Evolutionary conservation across 805 yeast species (phyloP), one percentile per base, ranked within the genome.

Genomic region (Lachancea nothofagi): DNA sequence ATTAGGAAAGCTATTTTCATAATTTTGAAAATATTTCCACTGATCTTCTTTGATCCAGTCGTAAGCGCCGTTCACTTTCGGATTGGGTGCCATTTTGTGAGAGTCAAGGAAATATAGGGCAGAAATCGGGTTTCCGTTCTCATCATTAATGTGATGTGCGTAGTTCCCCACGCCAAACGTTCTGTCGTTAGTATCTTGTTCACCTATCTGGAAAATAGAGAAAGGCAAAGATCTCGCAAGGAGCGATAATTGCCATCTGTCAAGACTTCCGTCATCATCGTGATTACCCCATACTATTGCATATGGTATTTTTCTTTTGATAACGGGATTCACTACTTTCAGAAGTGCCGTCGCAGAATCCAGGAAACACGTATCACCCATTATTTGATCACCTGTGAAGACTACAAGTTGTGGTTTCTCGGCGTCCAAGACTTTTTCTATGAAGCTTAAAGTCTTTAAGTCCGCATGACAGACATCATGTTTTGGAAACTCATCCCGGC

Each of bases 221-320:
- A 70, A 83, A 0, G 97, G 98, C 36, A 90, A 63, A 1, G 62
- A 50, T 7, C 66, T 47, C 3, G 77, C 68, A 5, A 83, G 53
- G 2, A 67, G 53, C 77, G 88, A 82, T 29, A 87, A 53, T 47
- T 78, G 75, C 40, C 62, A 56, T 28, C 95, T 71, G 12, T 67
- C 45, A 42, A 87, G 50, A 3, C 80, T 72, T 0, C 95, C 90
- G 62, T 89, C 95, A 54, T 83, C 93, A 59, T 93, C 98, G 58
- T 93, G 98, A 59, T 93, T 93, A 0, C 98, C 98, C 67, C 90
- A 71, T 7, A 80, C 78, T 48, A 83, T 70, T 0, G 96, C 90
- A 68, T 75, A 93, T 3, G 97, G 97, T 7, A 89, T 82, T 36
- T 71, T 61, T 33, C 84, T 65, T 12, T 65, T 52, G 18, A 89